These are phyloP conservation scores for Sporisorium sorghi DNA, from an alignment of 1,284 basidiomycete genomes.

Conservation along the genomic window DNA sequence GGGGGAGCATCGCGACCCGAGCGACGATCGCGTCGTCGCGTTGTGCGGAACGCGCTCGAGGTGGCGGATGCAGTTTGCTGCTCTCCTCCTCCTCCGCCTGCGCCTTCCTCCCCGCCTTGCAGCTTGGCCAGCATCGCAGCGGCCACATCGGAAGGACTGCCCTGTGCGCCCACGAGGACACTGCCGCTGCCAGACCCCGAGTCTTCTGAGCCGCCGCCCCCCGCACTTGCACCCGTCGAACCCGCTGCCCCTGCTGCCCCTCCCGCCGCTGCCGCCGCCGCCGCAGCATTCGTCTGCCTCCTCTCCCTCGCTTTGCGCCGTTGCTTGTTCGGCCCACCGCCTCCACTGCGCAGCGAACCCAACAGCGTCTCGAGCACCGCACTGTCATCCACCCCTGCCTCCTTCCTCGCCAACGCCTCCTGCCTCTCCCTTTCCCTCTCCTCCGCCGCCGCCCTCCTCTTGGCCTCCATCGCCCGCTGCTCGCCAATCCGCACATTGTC, in stretches of 20 bases:
- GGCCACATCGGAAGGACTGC: slow-evolving; percentile 58
- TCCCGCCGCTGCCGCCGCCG: slow-evolving; percentile 1
- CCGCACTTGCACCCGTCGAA: neutral
- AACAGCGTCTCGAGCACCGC: slow-evolving; percentile 68
- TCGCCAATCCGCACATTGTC: slow-evolving; percentile 65
- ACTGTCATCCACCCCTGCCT: slow-evolving; percentile 65
- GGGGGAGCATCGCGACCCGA: slow-evolving; percentile 31
- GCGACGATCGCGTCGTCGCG: slow-evolving; percentile 40
- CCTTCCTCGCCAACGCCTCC: slow-evolving; percentile 63
- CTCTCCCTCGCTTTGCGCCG: slow-evolving; percentile 60
- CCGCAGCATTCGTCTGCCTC: slow-evolving; percentile 41
- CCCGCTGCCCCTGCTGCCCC: slow-evolving; percentile 1
- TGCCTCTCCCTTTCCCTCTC: slow-evolving; percentile 64
- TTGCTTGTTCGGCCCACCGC: slow-evolving; percentile 59
- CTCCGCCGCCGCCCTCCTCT: slow-evolving; percentile 64
- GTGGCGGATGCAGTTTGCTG: slow-evolving; percentile 3
- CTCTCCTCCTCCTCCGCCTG: neutral
- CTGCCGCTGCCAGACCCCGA: slow-evolving; percentile 1
- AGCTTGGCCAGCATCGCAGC: slow-evolving; percentile 65
- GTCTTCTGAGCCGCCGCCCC: slow-evolving; percentile 25
- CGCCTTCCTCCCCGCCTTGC: slow-evolving; percentile 50
- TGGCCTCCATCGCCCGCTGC: slow-evolving; percentile 65
- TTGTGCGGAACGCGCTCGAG: slow-evolving; percentile 28
- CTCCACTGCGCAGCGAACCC: slow-evolving; percentile 61
- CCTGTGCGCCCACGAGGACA: slow-evolving; percentile 9